phyloP scores from a whole-genome alignment of 768 basidiomycete genomes.

The Lactifluus pinguis region DNA sequence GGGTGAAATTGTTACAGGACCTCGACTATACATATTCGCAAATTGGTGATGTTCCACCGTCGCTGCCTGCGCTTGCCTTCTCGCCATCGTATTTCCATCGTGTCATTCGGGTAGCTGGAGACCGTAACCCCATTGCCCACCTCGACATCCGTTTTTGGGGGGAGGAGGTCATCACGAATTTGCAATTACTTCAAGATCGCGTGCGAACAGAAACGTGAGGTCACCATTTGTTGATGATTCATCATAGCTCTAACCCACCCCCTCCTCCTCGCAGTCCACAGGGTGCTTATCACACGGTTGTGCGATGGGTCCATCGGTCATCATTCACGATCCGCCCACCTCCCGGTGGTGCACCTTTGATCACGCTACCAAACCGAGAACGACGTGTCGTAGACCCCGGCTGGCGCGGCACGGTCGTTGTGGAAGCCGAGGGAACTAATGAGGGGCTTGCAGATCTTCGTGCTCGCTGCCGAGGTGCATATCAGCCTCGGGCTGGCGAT shows the following conservation, averaged over 20 bases:
- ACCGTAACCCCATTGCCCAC: constrained; percentile 46
- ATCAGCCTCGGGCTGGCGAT: constrained; percentile 48
- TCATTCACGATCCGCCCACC: constrained; percentile 57
- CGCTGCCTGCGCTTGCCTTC: constrained; percentile 71
- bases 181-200: constrained; percentile 71
- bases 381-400: constrained; percentile 51
- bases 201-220: constrained; percentile 73
- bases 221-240: constrained; percentile 12
- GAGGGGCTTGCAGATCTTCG: constrained; percentile 76
- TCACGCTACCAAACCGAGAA: constrained; percentile 22
- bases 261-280: constrained; percentile 48
- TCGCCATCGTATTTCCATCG: constrained; percentile 87
- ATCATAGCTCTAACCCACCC: constrained; percentile 2
- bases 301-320: constrained; percentile 79
- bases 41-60: constrained; percentile 69
- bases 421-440: constrained; percentile 84
- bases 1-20: constrained; percentile 40
- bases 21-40: constrained; percentile 75
- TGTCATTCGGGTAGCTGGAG: constrained; percentile 50
- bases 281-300: constrained; percentile 68
- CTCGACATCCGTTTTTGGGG: constrained; percentile 75
- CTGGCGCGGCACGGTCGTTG: constrained; percentile 77
- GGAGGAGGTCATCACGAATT: constrained; percentile 60
- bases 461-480: constrained; percentile 59
- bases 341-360: constrained; percentile 28